Conservation (phyloP, 768 basidiomycete genomes). For the Tylopilus balloui region DNA sequence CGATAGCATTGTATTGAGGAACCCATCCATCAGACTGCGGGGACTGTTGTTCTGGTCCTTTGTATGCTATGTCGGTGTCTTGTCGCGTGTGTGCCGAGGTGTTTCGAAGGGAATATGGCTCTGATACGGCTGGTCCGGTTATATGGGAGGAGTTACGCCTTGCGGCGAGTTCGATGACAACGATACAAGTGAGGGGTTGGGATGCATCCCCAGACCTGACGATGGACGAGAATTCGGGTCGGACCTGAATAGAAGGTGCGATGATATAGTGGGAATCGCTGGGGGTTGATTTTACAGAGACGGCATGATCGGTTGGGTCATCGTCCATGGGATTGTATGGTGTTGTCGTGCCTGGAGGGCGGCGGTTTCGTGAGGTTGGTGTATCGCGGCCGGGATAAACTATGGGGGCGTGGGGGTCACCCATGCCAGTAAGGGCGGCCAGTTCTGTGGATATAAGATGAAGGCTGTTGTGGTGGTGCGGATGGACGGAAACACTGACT, state of each 20-base stretch:
- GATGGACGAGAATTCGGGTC: conserved; percentile 85
- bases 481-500: conserved; percentile 50
- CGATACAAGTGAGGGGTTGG: conserved; percentile 90
- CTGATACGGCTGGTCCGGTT: conserved; percentile 51
- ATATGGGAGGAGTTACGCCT: conserved; percentile 52
- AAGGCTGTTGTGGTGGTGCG: neutral
- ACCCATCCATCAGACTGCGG: conserved; percentile 24
- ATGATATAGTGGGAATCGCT: conserved; percentile 68
- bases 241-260: conserved; percentile 89
- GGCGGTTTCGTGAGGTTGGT: conserved; percentile 32
- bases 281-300: conserved; percentile 45
- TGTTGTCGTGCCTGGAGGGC: conserved; percentile 17
- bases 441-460: conserved; percentile 57
- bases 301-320: conserved; percentile 69
- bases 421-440: conserved; percentile 90
- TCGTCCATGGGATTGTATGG: conserved; percentile 74
- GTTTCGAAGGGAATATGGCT: conserved; percentile 39
- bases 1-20: conserved; percentile 28
- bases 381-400: conserved; percentile 71
- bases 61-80: conserved; percentile 20
- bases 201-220: conserved; percentile 63
- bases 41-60: conserved; percentile 14
- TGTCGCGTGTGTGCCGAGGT: conserved; percentile 17
- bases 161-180: conserved; percentile 87
- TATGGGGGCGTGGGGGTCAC: conserved; percentile 48